These are phyloP conservation scores for Eleusine coracana DNA, from an alignment of 176 grass and related monocot genomes.

Conservation along the genomic window DNA sequence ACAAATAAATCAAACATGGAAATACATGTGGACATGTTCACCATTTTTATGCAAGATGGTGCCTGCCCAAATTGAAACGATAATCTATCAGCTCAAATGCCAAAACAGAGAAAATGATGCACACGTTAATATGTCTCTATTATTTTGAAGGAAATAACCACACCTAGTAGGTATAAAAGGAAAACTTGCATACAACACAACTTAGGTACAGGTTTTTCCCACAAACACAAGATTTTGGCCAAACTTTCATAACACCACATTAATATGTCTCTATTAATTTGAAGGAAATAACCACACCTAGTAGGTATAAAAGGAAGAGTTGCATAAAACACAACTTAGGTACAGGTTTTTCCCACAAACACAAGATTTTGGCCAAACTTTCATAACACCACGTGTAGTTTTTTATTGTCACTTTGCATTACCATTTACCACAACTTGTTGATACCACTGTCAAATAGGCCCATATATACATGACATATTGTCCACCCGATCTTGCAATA, in stretches of 20 bases:
- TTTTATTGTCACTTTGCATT: no score
- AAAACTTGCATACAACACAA: neutral
- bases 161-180: neutral
- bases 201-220: neutral
- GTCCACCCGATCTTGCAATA: no score
- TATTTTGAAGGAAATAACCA: neutral
- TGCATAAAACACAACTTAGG: neutral
- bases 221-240: neutral
- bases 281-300: neutral
- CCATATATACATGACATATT: no score
- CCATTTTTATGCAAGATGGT: conserved; percentile 24
- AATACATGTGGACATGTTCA: conserved; percentile 16
- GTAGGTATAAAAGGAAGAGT: neutral
- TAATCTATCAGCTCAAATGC: neutral
- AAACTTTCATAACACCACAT: no score
- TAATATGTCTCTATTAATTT: neutral
- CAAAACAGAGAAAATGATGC: neutral
- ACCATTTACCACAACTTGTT: no score
- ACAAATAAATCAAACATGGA: conserved; percentile 20
- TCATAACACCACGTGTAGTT: no score
- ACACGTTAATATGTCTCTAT: neutral
- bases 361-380: neutral
- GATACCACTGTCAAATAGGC: no score
- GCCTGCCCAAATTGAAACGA: neutral
- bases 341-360: neutral